Evolutionary conservation across 2,329 filamentous ascomycete genomes (phyloP).

Genomic region (Tolypocladium endophyticum): DNA sequence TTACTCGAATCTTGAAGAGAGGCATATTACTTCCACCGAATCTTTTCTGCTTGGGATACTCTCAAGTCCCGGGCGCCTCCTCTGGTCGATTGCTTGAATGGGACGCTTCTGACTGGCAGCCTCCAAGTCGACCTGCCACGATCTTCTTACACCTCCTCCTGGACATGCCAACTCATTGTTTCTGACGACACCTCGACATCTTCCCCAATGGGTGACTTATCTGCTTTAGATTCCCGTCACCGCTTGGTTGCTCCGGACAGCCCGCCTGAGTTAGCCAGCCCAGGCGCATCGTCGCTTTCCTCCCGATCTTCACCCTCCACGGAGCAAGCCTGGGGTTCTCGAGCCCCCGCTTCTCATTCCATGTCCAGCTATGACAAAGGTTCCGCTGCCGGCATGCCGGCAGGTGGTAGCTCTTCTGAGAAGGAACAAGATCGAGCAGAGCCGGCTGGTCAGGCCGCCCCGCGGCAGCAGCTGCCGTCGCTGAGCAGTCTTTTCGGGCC

Average conservation of each 20-base stretch:
- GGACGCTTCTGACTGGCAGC: not conserved
- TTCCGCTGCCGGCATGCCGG: slow-evolving; percentile 31
- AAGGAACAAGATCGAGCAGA: slow-evolving; percentile 26
- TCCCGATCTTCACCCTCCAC: slow-evolving; percentile 30
- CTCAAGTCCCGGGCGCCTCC: not conserved
- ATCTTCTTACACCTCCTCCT: not conserved
- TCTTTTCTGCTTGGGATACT: not conserved
- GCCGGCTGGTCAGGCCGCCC: slow-evolving; percentile 14
- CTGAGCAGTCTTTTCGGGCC: slow-evolving; percentile 47
- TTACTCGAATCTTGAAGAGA: not conserved
- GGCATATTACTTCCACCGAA: not conserved
- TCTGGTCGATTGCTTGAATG: not conserved
- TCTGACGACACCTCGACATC: slow-evolving; percentile 2
- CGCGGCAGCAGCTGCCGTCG: slow-evolving; percentile 41
- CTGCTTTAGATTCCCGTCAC: slow-evolving; percentile 38
- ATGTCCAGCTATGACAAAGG: slow-evolving; percentile 49
- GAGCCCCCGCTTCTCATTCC: slow-evolving; percentile 33
- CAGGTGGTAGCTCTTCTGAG: slow-evolving; percentile 23
- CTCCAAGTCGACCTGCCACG: not conserved
- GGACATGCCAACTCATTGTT: slow-evolving; percentile 5
- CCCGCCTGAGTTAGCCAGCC: slow-evolving; percentile 43
- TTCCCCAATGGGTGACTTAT: slow-evolving; percentile 46
- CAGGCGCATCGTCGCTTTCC: slow-evolving; percentile 36
- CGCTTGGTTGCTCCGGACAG: slow-evolving; percentile 41
- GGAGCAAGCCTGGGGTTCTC: slow-evolving; percentile 34